Percentiles rank a stretch among this genome's conserved stretches.
Evolutionary conservation across 2,329 filamentous ascomycete genomes (phyloP).

Genomic region (Zymoseptoria tritici): DNA sequence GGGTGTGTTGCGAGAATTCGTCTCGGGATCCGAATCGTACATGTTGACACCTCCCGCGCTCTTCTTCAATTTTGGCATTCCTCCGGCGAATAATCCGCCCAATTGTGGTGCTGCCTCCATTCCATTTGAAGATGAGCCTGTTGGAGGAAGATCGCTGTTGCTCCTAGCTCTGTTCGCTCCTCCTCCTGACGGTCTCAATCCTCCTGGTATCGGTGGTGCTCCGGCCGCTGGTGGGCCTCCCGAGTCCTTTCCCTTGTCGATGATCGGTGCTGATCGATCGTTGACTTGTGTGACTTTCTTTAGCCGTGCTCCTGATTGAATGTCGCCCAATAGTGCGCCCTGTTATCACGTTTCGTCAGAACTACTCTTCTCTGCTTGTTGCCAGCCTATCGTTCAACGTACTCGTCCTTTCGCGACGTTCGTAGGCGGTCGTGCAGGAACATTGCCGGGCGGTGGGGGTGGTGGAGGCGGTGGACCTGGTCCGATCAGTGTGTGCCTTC

Average conservation of each 20-base stretch:
- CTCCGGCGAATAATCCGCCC: slow-evolving; percentile 80
- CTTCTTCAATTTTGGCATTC: slow-evolving; percentile 92
- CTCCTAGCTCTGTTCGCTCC: slow-evolving; percentile 61
- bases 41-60: slow-evolving; percentile 56
- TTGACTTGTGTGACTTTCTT: slow-evolving; percentile 81
- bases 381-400: slow-evolving; percentile 31
- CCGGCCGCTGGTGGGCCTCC: slow-evolving; percentile 57
- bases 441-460: slow-evolving; percentile 50
- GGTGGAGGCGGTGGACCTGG: slow-evolving; percentile 35
- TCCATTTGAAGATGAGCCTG: slow-evolving; percentile 39
- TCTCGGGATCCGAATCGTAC: slow-evolving; percentile 69
- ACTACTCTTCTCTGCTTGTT: not conserved
- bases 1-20: slow-evolving; percentile 40
- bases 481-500: not conserved
- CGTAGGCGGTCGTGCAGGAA: slow-evolving; percentile 53
- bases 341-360: slow-evolving; percentile 32
- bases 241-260: slow-evolving; percentile 50
- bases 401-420: slow-evolving; percentile 55
- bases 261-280: slow-evolving; percentile 75
- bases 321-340: slow-evolving; percentile 83
- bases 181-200: slow-evolving; percentile 65
- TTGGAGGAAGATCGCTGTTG: slow-evolving; percentile 64
- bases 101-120: slow-evolving; percentile 67
- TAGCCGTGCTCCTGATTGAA: slow-evolving; percentile 68
- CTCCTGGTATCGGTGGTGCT: slow-evolving; percentile 72